Percentiles rank a stretch among this genome's conserved stretches.
phyloP scores from a whole-genome alignment of 441 rosid species.

The Syzygium syzygioides region DNA sequence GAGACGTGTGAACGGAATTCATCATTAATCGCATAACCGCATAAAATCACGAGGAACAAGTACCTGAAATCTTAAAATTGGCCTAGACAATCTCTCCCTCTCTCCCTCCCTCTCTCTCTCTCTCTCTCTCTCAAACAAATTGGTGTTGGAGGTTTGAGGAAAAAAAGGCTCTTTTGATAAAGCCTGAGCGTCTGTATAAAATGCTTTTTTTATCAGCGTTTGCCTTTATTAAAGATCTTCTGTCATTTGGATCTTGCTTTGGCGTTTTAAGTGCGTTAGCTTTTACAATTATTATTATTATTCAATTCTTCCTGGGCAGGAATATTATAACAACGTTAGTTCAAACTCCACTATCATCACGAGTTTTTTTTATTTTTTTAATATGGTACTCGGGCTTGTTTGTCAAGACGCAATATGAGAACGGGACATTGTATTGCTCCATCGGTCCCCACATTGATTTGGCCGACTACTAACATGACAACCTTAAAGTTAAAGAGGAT shows the following conservation, averaged over 20 bases:
- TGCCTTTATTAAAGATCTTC: background rate
- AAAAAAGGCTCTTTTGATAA: background rate
- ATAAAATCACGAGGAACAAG: constrained; percentile 9
- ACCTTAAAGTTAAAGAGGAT: background rate
- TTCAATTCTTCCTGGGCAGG: background rate
- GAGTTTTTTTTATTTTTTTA: background rate
- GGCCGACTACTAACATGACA: background rate
- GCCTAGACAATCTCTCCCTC: background rate
- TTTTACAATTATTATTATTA: background rate
- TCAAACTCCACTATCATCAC: background rate
- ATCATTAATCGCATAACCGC: constrained; percentile 26
- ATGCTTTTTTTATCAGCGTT: background rate
- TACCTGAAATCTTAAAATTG: constrained; percentile 10
- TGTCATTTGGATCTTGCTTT: background rate
- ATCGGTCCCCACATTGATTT: background rate
- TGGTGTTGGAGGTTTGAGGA: background rate
- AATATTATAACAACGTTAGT: background rate
- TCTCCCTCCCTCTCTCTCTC: background rate
- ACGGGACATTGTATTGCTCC: background rate
- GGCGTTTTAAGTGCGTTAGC: background rate
- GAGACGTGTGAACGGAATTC: constrained; percentile 27
- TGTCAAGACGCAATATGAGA: background rate
- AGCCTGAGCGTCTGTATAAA: background rate
- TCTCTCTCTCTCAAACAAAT: background rate
- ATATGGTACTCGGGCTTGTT: background rate